Evolutionary conservation across 2,329 filamentous ascomycete genomes (phyloP).

Genomic region (Hymenotorrendiella dingleyae): DNA sequence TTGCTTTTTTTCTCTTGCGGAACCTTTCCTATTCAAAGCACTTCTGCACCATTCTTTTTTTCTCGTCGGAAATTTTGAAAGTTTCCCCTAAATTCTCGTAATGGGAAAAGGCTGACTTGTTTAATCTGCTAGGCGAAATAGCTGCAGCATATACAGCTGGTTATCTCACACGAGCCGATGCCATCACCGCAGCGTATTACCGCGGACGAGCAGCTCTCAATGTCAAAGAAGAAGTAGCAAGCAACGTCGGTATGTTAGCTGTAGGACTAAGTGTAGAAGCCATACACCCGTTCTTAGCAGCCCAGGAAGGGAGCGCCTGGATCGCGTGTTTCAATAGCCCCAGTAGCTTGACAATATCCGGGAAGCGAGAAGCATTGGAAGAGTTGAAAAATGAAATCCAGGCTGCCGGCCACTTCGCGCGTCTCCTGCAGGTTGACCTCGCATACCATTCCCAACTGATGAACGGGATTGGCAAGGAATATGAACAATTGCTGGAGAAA

Average conservation of each 20-base stretch:
- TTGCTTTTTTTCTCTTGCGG: too few species aligned
- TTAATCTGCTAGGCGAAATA: too few species aligned
- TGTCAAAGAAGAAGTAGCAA: background rate
- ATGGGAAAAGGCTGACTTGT: too few species aligned
- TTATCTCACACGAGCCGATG: conserved; percentile 19
- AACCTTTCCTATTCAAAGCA: too few species aligned
- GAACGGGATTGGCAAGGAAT: background rate
- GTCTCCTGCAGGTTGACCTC: conserved; percentile 20
- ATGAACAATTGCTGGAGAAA: background rate
- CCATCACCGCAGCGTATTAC: conserved; percentile 13
- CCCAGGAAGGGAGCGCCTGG: too few species aligned
- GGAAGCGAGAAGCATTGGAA: conserved; percentile 7
- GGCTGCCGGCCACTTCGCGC: conserved; percentile 10
- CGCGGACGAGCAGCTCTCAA: conserved; percentile 5
- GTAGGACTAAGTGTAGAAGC: conserved; percentile 12
- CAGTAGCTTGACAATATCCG: conserved; percentile 23
- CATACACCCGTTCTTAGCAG: background rate
- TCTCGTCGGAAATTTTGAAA: too few species aligned
- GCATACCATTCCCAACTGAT: conserved; percentile 27
- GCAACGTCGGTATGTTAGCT: conserved; percentile 10
- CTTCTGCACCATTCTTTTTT: too few species aligned
- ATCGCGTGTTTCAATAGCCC: conserved; percentile 29
- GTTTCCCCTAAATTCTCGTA: too few species aligned
- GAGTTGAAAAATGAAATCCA: conserved; percentile 10
- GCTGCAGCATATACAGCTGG: conserved; percentile 39